phyloP scores from a whole-genome alignment of 192 early-diverging fungal genomes.

The Obelidium mucronatum region DNA sequence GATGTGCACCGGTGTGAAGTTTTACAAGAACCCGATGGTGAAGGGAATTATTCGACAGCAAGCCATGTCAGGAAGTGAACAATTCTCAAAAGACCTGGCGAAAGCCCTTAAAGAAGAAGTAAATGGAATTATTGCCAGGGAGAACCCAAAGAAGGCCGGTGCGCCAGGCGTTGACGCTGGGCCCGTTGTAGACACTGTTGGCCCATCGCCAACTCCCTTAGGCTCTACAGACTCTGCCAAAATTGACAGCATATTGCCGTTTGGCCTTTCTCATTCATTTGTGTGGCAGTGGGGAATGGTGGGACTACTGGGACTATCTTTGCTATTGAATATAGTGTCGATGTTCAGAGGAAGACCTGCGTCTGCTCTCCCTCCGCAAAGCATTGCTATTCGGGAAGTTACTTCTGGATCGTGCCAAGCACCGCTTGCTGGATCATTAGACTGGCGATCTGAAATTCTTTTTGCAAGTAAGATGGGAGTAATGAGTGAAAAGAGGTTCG shows the following conservation, averaged over 20 bases:
- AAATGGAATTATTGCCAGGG: slow-evolving; percentile 7
- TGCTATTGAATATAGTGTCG: slow-evolving; percentile 17
- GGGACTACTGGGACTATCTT: slow-evolving; percentile 14
- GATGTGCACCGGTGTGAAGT: slow-evolving; percentile 66
- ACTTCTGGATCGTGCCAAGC: neutral
- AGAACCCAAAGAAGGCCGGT: slow-evolving; percentile 19
- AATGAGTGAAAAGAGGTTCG: slow-evolving; percentile 21
- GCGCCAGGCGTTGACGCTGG: neutral
- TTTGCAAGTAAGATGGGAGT: neutral
- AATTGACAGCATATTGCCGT: slow-evolving; percentile 28
- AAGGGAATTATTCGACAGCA: slow-evolving; percentile 70
- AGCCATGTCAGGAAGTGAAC: slow-evolving; percentile 64
- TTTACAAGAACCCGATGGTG: slow-evolving; percentile 73
- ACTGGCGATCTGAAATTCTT: slow-evolving; percentile 22
- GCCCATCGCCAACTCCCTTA: neutral
- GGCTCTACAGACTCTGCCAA: neutral
- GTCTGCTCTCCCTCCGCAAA: neutral
- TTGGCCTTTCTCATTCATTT: slow-evolving; percentile 30
- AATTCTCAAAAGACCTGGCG: slow-evolving; percentile 53
- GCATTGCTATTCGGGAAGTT: neutral
- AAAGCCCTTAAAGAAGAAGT: slow-evolving; percentile 57
- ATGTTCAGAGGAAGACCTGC: neutral
- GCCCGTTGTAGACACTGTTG: neutral
- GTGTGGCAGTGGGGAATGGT: slow-evolving; percentile 31
- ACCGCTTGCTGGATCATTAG: slow-evolving; percentile 7